Evolutionary conservation across 805 yeast genomes (phyloP).

Genomic region (Suhomyces prunicola): DNA sequence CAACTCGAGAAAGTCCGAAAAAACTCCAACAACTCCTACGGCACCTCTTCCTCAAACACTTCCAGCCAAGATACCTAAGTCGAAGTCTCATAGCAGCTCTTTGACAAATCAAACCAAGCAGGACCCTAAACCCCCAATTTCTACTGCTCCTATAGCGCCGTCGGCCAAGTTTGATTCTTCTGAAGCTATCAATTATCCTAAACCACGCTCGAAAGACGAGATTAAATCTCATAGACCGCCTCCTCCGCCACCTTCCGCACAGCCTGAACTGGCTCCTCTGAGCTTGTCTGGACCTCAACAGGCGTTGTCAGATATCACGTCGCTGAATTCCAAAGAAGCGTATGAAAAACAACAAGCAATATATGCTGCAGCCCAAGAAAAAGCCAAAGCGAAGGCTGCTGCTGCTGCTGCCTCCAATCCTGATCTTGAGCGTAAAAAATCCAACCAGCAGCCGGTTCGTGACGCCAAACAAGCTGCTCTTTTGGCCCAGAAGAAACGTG

Average conservation of each 20-base stretch:
- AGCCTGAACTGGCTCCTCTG: conserved; percentile 27
- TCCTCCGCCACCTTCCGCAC: conserved; percentile 38
- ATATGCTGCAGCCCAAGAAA: conserved; percentile 7
- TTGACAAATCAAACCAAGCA: conserved; percentile 26
- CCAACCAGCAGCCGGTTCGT: conserved; percentile 40
- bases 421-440: conserved; percentile 6
- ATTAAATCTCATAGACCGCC: conserved; percentile 38
- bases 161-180: conserved; percentile 25
- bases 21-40: conserved; percentile 2
- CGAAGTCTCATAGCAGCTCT: conserved; percentile 40
- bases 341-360: conserved; percentile 11
- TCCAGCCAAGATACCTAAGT: conserved; percentile 31
- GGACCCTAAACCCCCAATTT: conserved; percentile 21
- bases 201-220: conserved; percentile 22
- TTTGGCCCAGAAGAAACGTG: conserved; percentile 65
- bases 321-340: conserved; percentile 8
- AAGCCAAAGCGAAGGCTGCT: conserved; percentile 6
- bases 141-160: conserved; percentile 38
- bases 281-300: conserved; percentile 26
- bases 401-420: conserved; percentile 1
- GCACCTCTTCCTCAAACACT: conserved; percentile 18
- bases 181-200: conserved; percentile 10
- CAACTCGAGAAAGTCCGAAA: conserved; percentile 21
- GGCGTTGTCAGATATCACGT: conserved; percentile 16
- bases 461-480: conserved; percentile 54